Conservation (phyloP, 163 green algal genomes). For the Chloromonas sp. region DNA sequence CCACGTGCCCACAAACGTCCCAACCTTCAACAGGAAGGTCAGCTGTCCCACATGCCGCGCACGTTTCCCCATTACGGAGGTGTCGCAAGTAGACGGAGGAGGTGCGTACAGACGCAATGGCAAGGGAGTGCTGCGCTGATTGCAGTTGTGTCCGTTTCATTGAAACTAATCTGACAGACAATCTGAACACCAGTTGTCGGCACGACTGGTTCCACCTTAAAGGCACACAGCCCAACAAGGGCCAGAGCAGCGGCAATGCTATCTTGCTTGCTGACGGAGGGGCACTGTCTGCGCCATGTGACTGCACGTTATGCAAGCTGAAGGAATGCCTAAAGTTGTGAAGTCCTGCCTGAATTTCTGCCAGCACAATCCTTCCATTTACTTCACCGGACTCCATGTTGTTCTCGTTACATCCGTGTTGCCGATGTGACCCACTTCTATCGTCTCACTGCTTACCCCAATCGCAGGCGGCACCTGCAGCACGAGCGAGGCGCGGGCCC, state of each 20-base stretch:
- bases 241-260: not conserved
- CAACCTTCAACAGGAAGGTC: constrained; percentile 15
- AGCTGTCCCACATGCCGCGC: constrained; percentile 70
- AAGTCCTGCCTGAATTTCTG: no score
- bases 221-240: not conserved
- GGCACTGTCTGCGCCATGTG: not conserved
- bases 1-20: constrained; percentile 4
- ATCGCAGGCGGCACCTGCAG: no score
- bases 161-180: not conserved
- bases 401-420: no score
- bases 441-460: no score
- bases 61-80: constrained; percentile 34
- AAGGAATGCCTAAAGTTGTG: no score
- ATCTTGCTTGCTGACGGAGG: not conserved
- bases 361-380: no score
- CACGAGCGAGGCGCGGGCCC: no score
- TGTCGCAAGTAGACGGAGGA: not conserved
- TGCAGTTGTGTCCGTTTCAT: not conserved
- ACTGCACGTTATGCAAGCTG: no score
- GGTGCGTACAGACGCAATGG: not conserved
- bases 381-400: no score
- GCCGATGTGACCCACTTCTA: no score
- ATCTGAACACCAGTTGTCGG: no score
- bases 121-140: no score
- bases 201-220: not conserved